Conservation (phyloP, 352 stramenopile species). For the Phytophthora pini region DNA sequence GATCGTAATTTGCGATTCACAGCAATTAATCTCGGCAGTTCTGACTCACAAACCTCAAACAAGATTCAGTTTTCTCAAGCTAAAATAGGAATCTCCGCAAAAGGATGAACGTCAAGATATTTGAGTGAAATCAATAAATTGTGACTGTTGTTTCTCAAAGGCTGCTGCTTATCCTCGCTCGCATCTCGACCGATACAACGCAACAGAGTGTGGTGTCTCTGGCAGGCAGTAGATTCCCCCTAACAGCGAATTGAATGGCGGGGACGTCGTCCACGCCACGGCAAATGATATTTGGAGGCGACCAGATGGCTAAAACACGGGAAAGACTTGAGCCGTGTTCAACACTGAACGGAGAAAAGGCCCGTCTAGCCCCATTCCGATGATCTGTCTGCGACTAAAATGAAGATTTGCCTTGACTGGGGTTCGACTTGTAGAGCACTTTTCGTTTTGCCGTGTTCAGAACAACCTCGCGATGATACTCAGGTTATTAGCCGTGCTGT, state of each 20-base stretch:
- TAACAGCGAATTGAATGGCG: slow-evolving; percentile 11
- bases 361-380: slow-evolving; percentile 5
- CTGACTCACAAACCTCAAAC: not conserved
- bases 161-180: slow-evolving; percentile 3
- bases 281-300: slow-evolving; percentile 6
- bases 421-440: slow-evolving; percentile 3
- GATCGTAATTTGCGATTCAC: not conserved
- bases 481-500: slow-evolving; percentile 3
- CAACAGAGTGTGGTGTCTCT: slow-evolving; percentile 23
- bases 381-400: slow-evolving; percentile 18
- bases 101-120: no score
- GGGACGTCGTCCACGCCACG: not conserved
- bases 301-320: slow-evolving; percentile 20
- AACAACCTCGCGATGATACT: slow-evolving; percentile 11
- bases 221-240: slow-evolving; percentile 18
- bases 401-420: slow-evolving; percentile 8
- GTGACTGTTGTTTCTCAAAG: slow-evolving; percentile 1
- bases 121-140: not conserved
- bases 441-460: slow-evolving; percentile 18
- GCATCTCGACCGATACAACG: slow-evolving; percentile 17
- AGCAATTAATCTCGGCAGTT: not conserved
- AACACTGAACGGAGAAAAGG: slow-evolving; percentile 8
- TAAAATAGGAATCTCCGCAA: not conserved
- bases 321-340: slow-evolving; percentile 27
- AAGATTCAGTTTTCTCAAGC: not conserved